phyloP scores from a whole-genome alignment of 2,329 filamentous ascomycete genomes.

The Clarireedia homoeocarpa region DNA sequence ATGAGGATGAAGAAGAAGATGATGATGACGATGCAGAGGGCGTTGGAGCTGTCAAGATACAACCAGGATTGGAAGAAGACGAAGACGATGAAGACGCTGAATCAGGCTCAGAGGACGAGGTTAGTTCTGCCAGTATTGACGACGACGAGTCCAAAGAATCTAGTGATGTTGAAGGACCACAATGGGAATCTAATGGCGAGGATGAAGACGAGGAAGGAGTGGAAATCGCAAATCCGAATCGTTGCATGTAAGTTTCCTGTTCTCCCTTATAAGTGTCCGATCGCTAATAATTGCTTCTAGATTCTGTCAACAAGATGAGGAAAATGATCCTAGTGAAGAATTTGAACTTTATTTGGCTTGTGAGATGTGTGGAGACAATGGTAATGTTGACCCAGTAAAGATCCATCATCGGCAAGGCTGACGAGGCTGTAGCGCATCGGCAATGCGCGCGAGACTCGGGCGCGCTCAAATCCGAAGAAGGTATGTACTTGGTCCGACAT shows the following conservation, averaged over 20 bases:
- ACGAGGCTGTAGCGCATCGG: conserved; percentile 66
- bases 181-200: conserved; percentile 45
- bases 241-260: conserved; percentile 53
- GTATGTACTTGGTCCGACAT: conserved; percentile 36
- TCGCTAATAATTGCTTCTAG: conserved; percentile 39
- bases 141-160: conserved; percentile 44
- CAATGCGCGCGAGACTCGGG: conserved; percentile 75
- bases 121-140: conserved; percentile 19
- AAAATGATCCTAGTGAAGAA: conserved; percentile 73
- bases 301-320: conserved; percentile 77
- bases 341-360: conserved; percentile 76
- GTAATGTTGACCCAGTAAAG: conserved; percentile 45
- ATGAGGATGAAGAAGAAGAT: conserved; percentile 34
- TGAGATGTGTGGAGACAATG: conserved; percentile 69
- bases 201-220: conserved; percentile 44
- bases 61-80: conserved; percentile 23
- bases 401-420: conserved; percentile 28
- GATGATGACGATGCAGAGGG: conserved; percentile 33
- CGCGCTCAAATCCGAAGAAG: conserved; percentile 52
- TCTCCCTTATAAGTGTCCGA: background rate
- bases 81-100: conserved; percentile 35
- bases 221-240: conserved; percentile 43
- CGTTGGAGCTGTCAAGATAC: conserved; percentile 30
- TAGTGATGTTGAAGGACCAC: conserved; percentile 50
- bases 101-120: conserved; percentile 24